Evolutionary conservation across 179 eudicot genomes (phyloP).

Genomic region (Beta macrorhiza): DNA sequence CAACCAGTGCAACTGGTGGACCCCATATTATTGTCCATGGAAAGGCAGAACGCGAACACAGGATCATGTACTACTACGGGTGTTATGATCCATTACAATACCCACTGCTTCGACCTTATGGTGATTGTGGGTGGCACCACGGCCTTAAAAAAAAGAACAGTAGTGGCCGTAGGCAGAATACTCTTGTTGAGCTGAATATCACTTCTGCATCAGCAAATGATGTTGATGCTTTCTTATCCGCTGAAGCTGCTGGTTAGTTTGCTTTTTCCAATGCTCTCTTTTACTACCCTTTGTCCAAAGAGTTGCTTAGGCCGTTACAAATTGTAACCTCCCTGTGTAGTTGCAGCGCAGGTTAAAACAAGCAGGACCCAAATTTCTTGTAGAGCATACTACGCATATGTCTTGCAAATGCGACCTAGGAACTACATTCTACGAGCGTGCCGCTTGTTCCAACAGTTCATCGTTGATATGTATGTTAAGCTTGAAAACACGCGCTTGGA

Average conservation of each 20-base stretch:
- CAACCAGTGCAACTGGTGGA: neutral
- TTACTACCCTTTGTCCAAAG: no score
- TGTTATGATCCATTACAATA: constrained; percentile 19
- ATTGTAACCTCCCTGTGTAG: no score
- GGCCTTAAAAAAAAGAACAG: neutral
- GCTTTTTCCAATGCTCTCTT: no score
- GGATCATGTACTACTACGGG: neutral
- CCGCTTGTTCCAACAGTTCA: no score
- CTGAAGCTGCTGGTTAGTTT: neutral
- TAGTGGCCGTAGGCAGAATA: neutral
- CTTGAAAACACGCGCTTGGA: no score
- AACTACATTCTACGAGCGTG: neutral
- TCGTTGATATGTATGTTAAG: no score
- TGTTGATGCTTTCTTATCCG: neutral
- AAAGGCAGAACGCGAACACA: neutral
- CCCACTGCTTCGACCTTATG: neutral
- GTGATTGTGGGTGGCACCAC: constrained; percentile 12
- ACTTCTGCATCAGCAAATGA: neutral
- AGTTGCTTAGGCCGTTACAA: no score
- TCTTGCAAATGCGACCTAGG: neutral
- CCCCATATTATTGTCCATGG: neutral
- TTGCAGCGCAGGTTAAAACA: no score
- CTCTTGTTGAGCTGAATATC: no score
- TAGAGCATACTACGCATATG: constrained; percentile 1
- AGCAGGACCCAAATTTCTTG: neutral